Base-by-base conservation (phyloP, 768 basidiomycete genomes). In the Lyophyllum decastes region DNA sequence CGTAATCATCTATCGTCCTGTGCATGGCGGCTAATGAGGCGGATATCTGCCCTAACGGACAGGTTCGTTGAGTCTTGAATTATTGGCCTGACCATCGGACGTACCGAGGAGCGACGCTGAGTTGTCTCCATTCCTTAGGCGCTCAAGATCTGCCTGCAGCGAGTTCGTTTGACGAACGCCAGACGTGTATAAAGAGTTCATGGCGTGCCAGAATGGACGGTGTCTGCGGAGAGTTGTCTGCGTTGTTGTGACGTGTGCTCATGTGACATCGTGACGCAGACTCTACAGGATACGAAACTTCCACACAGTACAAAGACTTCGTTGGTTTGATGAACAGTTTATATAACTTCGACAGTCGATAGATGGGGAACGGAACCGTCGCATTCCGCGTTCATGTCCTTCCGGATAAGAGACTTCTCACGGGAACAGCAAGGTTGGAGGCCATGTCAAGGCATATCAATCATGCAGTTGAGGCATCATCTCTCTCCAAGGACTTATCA, bases 11-110 rank as follows among this genome's bases (percentile, higher is more conserved):
- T 61, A 98, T 88, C 53, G 97, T 95, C 56, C 97, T 78, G 49
- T 92, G 88, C 83, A 98, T 88, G 2, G 94, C 95, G 25, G 94
- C 86, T n/a, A 99, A 79, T 9, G 94, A 95, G n/a, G 95, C 95
- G 30, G 93, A 92, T 73, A 99, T 94, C 83, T 98, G 96, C 73
- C 95, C 95, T 95, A 78, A 72, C 73, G 65, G 60, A 61, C 59
- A 70, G 59, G 64, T 63, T 61, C 41, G 59, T 66, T 56, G 61
- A 56, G 26, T n/a, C 50, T 61, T 38, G 35, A 48, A 27, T 50
- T n/a, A 27, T 57, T 27, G 34, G 7, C 30, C 24, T 25, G 25
- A 43, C 12, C 47, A 57, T 26, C 24, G 34, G 51, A 77, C 83
- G 75, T 73, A 95, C 95, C 95, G 78, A 93, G 77, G 33, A 96